phyloP scores from a whole-genome alignment of 306 rosid species.

The Lablab purpureus region DNA sequence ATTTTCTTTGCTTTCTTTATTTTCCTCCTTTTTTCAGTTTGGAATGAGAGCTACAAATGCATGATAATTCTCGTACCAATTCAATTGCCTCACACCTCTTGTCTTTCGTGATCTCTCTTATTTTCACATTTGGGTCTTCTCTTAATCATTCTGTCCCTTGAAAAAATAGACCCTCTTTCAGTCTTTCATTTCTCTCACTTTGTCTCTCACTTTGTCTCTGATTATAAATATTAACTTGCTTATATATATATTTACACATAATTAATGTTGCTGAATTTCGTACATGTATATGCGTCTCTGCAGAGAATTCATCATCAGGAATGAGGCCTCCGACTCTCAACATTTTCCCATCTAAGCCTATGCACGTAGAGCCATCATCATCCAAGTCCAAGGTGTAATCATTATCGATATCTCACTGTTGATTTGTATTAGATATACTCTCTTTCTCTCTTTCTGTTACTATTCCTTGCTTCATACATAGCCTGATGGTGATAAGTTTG shows the following conservation, averaged over 20 bases:
- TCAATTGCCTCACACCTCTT: conserved; percentile 21
- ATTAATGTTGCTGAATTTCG: conserved; percentile 42
- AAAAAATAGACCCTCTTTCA: conserved; percentile 4
- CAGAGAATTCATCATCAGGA: conserved; percentile 66
- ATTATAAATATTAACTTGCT: neutral
- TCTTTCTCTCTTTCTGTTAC: neutral
- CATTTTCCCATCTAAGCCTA: conserved; percentile 97
- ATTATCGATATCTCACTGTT: neutral
- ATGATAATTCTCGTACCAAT: conserved; percentile 44
- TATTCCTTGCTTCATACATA: conserved; percentile 1
- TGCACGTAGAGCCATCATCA: conserved; percentile 83
- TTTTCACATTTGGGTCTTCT: conserved; percentile 32
- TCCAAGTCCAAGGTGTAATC: conserved; percentile 65
- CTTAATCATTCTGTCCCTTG: conserved; percentile 45
- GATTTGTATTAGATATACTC: neutral
- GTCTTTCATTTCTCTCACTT: conserved; percentile 16
- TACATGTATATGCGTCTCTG: conserved; percentile 39
- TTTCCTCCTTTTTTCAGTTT: conserved; percentile 38
- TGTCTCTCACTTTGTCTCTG: conserved; percentile 19
- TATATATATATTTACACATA: neutral
- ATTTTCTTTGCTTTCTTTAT: conserved; percentile 8
- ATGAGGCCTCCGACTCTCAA: conserved; percentile 96
- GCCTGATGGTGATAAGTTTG: neutral
- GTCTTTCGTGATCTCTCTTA: conserved; percentile 27
- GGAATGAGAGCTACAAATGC: conserved; percentile 46